Percentiles rank a stretch among this genome's conserved stretches.
Conservation (phyloP, 2,329 filamentous ascomycete species). For the Scorias spongiosa region DNA sequence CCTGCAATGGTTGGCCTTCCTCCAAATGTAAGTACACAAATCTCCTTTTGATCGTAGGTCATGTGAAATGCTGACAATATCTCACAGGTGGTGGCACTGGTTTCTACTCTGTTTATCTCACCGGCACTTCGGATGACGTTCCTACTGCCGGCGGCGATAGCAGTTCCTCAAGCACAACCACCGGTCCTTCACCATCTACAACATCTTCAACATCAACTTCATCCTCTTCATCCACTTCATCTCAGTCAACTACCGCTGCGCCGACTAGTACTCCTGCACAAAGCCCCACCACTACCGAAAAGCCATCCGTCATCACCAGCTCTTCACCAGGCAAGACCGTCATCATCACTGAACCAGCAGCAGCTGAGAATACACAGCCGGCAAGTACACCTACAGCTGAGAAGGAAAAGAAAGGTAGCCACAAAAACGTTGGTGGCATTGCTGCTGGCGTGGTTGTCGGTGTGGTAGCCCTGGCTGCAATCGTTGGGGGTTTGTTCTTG, state of each 20-base stretch:
- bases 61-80: not conserved
- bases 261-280: not conserved
- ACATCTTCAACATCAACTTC: conserved; percentile 5
- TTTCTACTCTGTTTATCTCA: conserved; percentile 37
- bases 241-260: conserved; percentile 6
- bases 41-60: not conserved
- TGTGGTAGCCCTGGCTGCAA: conserved; percentile 51
- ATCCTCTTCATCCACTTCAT: conserved; percentile 5
- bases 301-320: conserved; percentile 16
- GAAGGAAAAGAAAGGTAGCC: conserved; percentile 2
- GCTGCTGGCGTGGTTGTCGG: conserved; percentile 79
- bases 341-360: conserved; percentile 18
- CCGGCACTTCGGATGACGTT: conserved; percentile 29
- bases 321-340: conserved; percentile 18
- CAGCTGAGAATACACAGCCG: conserved; percentile 28
- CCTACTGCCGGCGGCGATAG: conserved; percentile 15
- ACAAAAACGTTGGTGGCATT: conserved; percentile 59
- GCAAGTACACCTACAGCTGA: conserved; percentile 32
- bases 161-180: not conserved
- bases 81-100: conserved; percentile 41
- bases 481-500: conserved; percentile 56
- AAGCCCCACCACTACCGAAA: conserved; percentile 7
- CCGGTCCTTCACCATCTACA: conserved; percentile 1
- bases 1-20: conserved; percentile 47
- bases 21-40: conserved; percentile 42